A percentile compares a stretch with the other conserved stretches of the same genome.
Conservation (phyloP, 345 rosid genomes). For the Melaleuca alternifolia region DNA sequence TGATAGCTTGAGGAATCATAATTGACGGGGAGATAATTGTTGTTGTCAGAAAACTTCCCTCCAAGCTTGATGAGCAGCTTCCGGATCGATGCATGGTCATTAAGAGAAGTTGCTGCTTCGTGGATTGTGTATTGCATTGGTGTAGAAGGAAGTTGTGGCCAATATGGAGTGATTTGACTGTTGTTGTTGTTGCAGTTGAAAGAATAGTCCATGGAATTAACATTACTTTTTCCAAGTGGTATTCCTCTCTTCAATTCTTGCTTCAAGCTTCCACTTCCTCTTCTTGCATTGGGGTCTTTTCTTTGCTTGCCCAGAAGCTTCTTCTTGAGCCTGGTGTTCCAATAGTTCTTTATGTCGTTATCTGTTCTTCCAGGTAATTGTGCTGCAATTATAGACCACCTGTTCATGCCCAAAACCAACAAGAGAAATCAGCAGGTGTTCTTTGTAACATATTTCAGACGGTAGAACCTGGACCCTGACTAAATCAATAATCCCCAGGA, state of each 20-base stretch:
- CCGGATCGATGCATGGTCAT: constrained; percentile 36
- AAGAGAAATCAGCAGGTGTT: background rate
- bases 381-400: constrained; percentile 59
- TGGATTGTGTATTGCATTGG: constrained; percentile 22
- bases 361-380: constrained; percentile 60
- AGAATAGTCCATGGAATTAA: constrained; percentile 1
- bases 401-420: background rate
- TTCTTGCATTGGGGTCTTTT: constrained; percentile 21
- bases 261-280: constrained; percentile 9
- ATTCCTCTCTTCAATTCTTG: constrained; percentile 15
- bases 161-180: constrained; percentile 15
- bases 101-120: constrained; percentile 10
- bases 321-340: constrained; percentile 61
- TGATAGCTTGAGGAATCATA: background rate
- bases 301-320: constrained; percentile 38
- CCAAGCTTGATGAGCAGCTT: constrained; percentile 53
- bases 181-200: background rate
- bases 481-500: background rate
- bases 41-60: constrained; percentile 26
- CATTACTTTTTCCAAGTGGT: background rate
- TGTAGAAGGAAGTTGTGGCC: constrained; percentile 37
- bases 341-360: constrained; percentile 57
- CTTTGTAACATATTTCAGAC: background rate
- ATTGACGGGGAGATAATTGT: constrained; percentile 4
- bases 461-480: background rate